These are phyloP conservation scores for Boletus subparvulus DNA, from an alignment of 768 basidiomycete species.

Conservation along the genomic window DNA sequence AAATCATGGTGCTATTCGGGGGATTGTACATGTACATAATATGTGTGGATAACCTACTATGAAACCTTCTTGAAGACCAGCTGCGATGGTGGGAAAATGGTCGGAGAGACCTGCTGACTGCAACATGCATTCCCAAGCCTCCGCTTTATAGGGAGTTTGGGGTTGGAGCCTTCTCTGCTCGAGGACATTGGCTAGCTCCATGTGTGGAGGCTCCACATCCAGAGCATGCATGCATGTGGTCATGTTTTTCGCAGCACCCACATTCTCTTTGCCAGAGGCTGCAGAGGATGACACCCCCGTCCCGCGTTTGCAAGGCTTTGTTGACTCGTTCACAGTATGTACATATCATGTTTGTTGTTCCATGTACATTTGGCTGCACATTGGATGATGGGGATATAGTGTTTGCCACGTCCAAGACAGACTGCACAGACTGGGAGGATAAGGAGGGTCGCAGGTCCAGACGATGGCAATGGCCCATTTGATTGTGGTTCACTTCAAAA, in stretches of 20 bases:
- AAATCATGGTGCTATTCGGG: too few relatives aligned
- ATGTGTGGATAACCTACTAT: too few relatives aligned
- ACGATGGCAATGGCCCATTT: too few relatives aligned
- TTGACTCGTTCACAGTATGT: neutral
- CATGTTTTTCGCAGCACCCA: neutral
- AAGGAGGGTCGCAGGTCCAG: neutral
- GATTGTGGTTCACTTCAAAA: neutral
- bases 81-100: too few relatives aligned
- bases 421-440: neutral
- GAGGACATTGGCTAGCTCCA: neutral
- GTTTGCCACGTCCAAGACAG: neutral
- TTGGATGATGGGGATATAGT: neutral
- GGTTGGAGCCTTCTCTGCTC: neutral
- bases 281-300: neutral
- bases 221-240: neutral
- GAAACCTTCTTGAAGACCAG: too few relatives aligned
- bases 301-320: neutral
- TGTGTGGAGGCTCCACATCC: neutral
- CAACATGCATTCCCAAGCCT: neutral
- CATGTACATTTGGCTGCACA: neutral
- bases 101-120: too few relatives aligned
- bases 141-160: neutral
- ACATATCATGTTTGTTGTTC: neutral
- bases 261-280: neutral
- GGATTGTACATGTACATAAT: too few relatives aligned